A percentile compares a stretch with the other conserved stretches of the same genome.
phyloP scores from a whole-genome alignment of 73 alveolate genomes.

The Paramecium sexaurelia region DNA sequence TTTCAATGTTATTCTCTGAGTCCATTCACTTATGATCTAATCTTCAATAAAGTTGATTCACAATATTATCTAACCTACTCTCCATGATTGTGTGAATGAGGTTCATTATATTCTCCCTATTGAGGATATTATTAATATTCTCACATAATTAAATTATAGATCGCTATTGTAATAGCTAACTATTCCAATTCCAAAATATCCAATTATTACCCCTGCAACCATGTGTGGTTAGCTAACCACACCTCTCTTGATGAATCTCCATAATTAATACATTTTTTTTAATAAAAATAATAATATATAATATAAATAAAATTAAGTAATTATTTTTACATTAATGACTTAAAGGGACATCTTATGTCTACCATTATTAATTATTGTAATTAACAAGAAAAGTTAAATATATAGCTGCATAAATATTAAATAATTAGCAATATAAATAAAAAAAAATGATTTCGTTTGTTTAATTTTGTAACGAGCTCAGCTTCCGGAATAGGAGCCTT shows the following conservation, averaged over 20 bases:
- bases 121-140: neutral
- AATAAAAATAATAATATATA: neutral
- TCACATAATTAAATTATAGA: neutral
- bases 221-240: constrained; percentile 13
- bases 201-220: constrained; percentile 33
- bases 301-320: neutral
- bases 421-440: neutral
- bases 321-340: too few relatives aligned
- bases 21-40: neutral
- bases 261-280: constrained; percentile 5
- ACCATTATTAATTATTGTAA: too few relatives aligned
- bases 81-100: constrained; percentile 25
- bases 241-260: constrained; percentile 46
- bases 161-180: neutral
- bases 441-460: constrained; percentile 25
- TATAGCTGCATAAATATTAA: too few relatives aligned
- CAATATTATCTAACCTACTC: neutral
- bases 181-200: constrained; percentile 11
- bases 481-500: constrained; percentile 63
- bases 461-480: constrained; percentile 4
- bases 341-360: too few relatives aligned
- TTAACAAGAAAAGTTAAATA: too few relatives aligned
- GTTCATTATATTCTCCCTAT: constrained; percentile 27
- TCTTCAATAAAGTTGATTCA: neutral
- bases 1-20: constrained; percentile 35